Base-by-base conservation (phyloP, 2,329 filamentous ascomycete species). In the Sclerotinia subarctica region DNA sequence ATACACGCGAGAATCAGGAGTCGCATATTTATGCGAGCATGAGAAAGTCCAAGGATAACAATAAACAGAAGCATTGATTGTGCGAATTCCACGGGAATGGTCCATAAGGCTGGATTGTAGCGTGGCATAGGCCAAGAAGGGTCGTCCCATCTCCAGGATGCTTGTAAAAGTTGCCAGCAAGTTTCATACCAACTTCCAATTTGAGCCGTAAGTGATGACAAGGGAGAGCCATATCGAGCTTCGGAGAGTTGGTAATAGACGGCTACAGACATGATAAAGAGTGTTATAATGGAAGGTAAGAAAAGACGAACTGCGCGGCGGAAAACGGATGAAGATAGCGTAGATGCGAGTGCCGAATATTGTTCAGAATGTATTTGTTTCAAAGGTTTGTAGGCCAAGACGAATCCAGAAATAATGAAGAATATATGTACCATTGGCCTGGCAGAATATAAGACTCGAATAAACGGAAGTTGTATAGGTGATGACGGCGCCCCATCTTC, bases 391-490 rank as follows among this genome's bases (percentile, higher is more conserved):
- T 79, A 78, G 10, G 81, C 79, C 29, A 84, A 77, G 3, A 80
- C 82, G 69, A 82, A 83, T 49, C 83, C 82, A 1, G 82, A 84
- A 47, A 84, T 82, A 71, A 84, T 79, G 74, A 84, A 84, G 74
- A 84, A 84, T 58, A 84, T 79, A 72, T 82, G 80, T 3, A 84
- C 82, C 80, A 82, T 82, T 11, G 82, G 80, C 24, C 80, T 78
- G 24, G 81, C 81, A 21, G 80, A 80, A 79, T 82, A 70, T 26
- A 83, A 66, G 38, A 82, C 75, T 65, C 81, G 79, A 10, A 82
- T 17, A 63, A 81, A 80, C 1, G 82, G 82, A 19, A 83, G 74
- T 73, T 84, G 82, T 26, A 83, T 70, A n/a, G 76, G 75, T 63
- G 80, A 79, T 29, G 79, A 74, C 54, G 78, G 77, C 6, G 74